phyloP scores from a whole-genome alignment of 2,329 filamentous ascomycete species.

The Tympanopsis confertula region DNA sequence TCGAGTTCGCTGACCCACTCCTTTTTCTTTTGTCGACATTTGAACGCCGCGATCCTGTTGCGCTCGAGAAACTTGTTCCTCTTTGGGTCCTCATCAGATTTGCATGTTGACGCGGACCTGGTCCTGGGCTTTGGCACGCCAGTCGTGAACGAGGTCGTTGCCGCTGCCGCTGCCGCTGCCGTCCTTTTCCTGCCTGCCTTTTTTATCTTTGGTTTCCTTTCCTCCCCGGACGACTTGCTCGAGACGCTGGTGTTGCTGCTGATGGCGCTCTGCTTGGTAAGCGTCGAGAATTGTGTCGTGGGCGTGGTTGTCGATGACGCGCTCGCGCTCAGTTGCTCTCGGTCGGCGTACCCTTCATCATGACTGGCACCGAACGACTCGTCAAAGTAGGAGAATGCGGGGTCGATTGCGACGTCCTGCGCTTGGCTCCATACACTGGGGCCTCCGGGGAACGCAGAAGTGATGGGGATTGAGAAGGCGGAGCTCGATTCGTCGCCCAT shows the following conservation, averaged over 20 bases:
- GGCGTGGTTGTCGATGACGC: not conserved
- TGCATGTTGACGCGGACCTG: no score
- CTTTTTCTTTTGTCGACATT: conserved; percentile 60
- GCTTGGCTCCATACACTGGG: not conserved
- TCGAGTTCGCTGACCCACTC: conserved; percentile 37
- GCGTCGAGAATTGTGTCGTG: not conserved
- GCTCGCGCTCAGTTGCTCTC: not conserved
- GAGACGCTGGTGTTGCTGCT: not conserved
- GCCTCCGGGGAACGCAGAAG: not conserved
- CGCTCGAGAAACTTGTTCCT: conserved; percentile 52
- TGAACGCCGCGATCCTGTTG: conserved; percentile 63
- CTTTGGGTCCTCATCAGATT: conserved; percentile 25
- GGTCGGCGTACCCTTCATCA: not conserved
- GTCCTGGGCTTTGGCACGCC: no score
- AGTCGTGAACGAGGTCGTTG: not conserved
- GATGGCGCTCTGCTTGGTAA: not conserved
- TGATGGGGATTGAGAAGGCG: not conserved
- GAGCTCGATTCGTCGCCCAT: not conserved
- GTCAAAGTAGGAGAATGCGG: not conserved
- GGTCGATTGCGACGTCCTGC: not conserved
- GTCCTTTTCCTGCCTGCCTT: no score
- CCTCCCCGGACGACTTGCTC: not conserved
- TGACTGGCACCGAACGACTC: not conserved
- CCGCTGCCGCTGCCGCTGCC: no score
- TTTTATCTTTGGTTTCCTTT: no score